A percentile compares a stretch with the other conserved stretches of the same genome.
phyloP scores from a whole-genome alignment of 2,329 filamentous ascomycete genomes.

The Cercospora zeae-maydis region DNA sequence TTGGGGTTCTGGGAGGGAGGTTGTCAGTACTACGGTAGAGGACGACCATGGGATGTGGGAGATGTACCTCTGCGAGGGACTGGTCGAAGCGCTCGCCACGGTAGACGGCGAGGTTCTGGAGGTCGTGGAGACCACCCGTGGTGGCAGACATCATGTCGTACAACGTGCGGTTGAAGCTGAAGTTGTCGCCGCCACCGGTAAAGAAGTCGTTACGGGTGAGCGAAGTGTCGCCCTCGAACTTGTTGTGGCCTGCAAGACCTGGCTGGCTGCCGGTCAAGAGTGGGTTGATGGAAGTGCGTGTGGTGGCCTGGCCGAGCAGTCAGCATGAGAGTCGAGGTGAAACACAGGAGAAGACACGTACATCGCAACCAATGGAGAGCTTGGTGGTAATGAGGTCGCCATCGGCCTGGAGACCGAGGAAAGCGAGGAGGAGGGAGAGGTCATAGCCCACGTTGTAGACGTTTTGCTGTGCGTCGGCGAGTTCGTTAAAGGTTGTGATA shows the following conservation, averaged over 20 bases:
- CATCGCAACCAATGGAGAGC: conserved; percentile 46
- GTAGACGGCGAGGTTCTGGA: conserved; percentile 39
- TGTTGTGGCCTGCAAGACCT: conserved; percentile 46
- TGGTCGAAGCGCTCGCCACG: conserved; percentile 43
- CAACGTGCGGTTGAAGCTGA: conserved; percentile 42
- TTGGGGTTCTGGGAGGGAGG: conserved; percentile 33
- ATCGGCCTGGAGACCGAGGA: conserved; percentile 41
- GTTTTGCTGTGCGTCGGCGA: conserved; percentile 46
- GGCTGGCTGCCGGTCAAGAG: conserved; percentile 39
- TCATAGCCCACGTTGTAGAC: conserved; percentile 46
- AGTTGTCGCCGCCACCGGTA: conserved; percentile 38
- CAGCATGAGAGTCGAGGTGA: background rate
- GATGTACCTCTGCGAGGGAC: conserved; percentile 29
- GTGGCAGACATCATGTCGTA: conserved; percentile 40
- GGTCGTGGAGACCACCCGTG: conserved; percentile 38
- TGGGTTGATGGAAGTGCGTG: conserved; percentile 34
- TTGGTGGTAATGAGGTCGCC: conserved; percentile 43
- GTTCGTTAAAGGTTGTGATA: conserved; percentile 40
- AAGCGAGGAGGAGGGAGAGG: conserved; percentile 40
- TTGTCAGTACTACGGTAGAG: background rate
- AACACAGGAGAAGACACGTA: background rate
- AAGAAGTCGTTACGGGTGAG: conserved; percentile 45
- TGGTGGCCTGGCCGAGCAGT: background rate
- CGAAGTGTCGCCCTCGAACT: conserved; percentile 43
- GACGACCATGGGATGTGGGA: no score